Evolutionary conservation across 2,329 filamentous ascomycete genomes (phyloP), one percentile per base, ranked within the genome.

Genomic region (Penicillium sp.): DNA sequence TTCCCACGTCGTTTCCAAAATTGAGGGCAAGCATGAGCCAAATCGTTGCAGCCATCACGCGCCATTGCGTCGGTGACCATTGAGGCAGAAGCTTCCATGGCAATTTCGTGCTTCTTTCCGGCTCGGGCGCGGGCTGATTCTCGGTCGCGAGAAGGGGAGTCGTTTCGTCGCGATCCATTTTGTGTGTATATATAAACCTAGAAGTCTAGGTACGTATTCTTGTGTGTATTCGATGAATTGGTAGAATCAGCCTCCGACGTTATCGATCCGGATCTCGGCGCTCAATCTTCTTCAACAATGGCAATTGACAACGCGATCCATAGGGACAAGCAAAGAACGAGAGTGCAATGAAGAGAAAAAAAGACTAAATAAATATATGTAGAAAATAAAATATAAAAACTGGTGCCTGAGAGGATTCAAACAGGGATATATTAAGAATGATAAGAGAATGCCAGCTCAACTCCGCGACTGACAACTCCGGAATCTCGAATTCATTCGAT

Each of bases 1-100:
- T 47, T 0, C 59, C 53, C 53, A 69, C 47, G 24, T 58, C 62
- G 30, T 52, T 58, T 16, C 66, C 66, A 47, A 67, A 65, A 24
- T 67, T 65, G 4, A 56, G 45, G 0, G 55, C 51, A 5, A 68
- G 26, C 16, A 65, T 45, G 23, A 65, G 57, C n/a, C 61, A 46
- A 1, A 5, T 11, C 3, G 20, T 9, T 6, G 38, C 30, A 12
- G 47, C 7, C 30, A 59, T 42, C 30, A 59, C 52, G 3, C 33
- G 52, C 47, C 56, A 46, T 55, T 59, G 52, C 16, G 8, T 43
- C 8, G 21, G 24, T 14, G 56, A 40, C 56, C 56, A 59, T 47
- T 26, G 24, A n/a, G 56, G 52, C 6, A 55, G 42, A 3, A 52
- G 7, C 35, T n/a, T 28, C 16, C 7, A 47, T 30, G 26, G 30